These are phyloP conservation scores for Rostrohypoxylon terebratum DNA, from an alignment of 495 filamentous ascomycete species.

Conservation along the genomic window DNA sequence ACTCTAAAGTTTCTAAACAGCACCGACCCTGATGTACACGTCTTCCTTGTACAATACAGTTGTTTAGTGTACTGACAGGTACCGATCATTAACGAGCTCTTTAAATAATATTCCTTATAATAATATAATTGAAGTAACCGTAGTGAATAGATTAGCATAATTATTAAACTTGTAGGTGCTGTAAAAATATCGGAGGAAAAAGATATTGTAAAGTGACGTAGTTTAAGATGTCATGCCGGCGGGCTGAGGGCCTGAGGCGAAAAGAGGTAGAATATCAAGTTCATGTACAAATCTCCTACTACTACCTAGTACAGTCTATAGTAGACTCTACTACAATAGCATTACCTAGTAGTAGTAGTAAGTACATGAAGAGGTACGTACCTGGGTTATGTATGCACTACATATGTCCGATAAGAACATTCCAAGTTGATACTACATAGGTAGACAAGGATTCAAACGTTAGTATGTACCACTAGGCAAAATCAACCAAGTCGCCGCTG, in stretches of 20 bases:
- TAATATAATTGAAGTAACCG: no score
- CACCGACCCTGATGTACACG: constrained; percentile 33
- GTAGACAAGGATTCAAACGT: constrained; percentile 10
- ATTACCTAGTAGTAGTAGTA: no score
- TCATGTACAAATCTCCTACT: background rate
- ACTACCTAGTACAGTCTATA: background rate
- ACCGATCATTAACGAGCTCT: no score
- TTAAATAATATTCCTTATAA: no score
- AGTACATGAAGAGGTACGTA: no score
- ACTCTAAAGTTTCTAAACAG: constrained; percentile 37
- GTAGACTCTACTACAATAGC: no score
- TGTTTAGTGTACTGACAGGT: background rate
- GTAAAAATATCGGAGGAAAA: no score
- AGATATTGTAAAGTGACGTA: background rate
- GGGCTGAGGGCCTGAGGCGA: background rate
- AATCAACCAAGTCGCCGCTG: constrained; percentile 22
- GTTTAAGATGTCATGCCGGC: background rate
- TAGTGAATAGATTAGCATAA: no score
- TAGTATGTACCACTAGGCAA: no score
- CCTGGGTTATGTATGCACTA: no score
- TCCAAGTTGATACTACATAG: no score
- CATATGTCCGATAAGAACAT: background rate
- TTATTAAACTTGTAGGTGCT: no score
- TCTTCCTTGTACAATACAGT: constrained; percentile 1
- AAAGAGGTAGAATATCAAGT: background rate